Percentiles rank a stretch among this genome's conserved stretches.
Conservation (phyloP, 108 stramenopile genomes). For the Cyclotella kingstonii region DNA sequence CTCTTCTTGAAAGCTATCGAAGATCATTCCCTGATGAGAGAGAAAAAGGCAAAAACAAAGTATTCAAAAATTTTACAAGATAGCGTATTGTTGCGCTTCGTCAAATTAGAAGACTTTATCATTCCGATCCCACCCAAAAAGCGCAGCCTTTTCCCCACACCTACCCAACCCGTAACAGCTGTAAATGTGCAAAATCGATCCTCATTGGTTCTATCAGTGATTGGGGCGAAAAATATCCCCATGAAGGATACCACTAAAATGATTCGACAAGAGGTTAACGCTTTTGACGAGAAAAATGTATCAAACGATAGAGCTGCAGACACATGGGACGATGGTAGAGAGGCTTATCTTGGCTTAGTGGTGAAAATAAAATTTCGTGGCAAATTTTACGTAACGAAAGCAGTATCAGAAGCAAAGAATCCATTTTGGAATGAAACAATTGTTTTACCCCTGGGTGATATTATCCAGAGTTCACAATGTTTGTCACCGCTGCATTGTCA, state of each 20-base stretch:
- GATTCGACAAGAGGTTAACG: not conserved
- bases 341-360: conserved; percentile 6
- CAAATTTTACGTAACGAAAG: conserved; percentile 11
- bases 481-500: conserved; percentile 31
- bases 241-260: not conserved
- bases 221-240: conserved; percentile 33
- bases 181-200: conserved; percentile 7
- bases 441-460: conserved; percentile 54
- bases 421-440: conserved; percentile 72
- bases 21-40: conserved; percentile 3
- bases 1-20: conserved; percentile 22
- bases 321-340: not conserved
- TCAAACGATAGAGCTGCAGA: not conserved
- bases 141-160: conserved; percentile 21
- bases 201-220: conserved; percentile 27
- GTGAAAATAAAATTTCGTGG: conserved; percentile 29
- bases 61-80: conserved; percentile 41
- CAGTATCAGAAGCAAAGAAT: conserved; percentile 23
- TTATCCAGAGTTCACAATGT: conserved; percentile 25
- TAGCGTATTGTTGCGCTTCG: conserved; percentile 18
- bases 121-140: conserved; percentile 16
- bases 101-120: conserved; percentile 8
- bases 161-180: conserved; percentile 1
- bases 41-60: conserved; percentile 13
- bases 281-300: not conserved